phyloP scores from a whole-genome alignment of 2,329 filamentous ascomycete genomes.

The Penicillium sp. region DNA sequence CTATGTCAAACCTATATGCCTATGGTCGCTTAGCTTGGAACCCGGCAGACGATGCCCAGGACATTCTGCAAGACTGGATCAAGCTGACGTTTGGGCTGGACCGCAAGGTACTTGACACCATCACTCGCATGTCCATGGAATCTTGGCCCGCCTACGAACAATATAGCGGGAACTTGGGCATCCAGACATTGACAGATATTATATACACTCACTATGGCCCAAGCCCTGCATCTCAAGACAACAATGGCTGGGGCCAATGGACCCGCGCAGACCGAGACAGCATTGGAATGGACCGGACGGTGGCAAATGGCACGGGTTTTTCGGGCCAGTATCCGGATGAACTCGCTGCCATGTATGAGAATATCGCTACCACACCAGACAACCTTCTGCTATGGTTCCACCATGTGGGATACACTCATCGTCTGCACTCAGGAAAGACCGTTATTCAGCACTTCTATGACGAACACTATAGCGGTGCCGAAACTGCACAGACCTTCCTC shows the following conservation, averaged over 20 bases:
- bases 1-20: conserved; percentile 70
- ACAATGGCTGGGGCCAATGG: conserved; percentile 70
- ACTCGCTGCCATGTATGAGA: conserved; percentile 57
- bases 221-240: conserved; percentile 63
- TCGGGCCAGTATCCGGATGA: conserved; percentile 64
- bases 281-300: conserved; percentile 71
- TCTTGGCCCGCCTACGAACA: conserved; percentile 71
- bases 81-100: conserved; percentile 62
- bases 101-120: conserved; percentile 53
- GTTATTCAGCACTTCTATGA: conserved; percentile 68
- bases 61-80: conserved; percentile 64
- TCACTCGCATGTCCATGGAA: conserved; percentile 62
- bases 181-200: conserved; percentile 68
- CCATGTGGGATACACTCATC: conserved; percentile 66
- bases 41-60: conserved; percentile 48
- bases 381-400: conserved; percentile 71
- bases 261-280: conserved; percentile 59
- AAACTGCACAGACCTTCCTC: conserved; percentile 58
- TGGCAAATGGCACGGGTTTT: conserved; percentile 64
- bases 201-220: conserved; percentile 66
- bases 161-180: conserved; percentile 67
- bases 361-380: conserved; percentile 62
- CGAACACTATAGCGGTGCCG: conserved; percentile 59
- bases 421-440: conserved; percentile 61
- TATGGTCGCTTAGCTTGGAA: conserved; percentile 68